Base-by-base conservation (phyloP, 2,329 filamentous ascomycete species). In the Xylariaceae sp. region DNA sequence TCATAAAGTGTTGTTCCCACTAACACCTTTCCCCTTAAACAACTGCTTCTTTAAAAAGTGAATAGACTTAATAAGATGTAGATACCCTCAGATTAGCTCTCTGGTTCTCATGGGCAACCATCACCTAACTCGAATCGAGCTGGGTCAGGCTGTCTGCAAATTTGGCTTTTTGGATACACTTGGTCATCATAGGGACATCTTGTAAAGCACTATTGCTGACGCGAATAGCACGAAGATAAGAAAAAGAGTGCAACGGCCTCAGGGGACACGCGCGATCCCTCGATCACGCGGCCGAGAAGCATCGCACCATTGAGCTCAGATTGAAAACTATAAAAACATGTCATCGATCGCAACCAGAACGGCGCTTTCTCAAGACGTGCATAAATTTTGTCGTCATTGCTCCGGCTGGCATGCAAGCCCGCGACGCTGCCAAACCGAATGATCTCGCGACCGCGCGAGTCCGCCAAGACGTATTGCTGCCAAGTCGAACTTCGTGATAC, bases 11-110 rank as follows among this genome's bases (percentile, higher is more conserved):
- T 42, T 30, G 23, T 30, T 30, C 30, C 15, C 2, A 18, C n/a
- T 5, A 9, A 42, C n/a, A 56, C 13, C 30, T 34, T 23, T 42
- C 9, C 37, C 37, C 5, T 13, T 9, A 9, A 9, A 42, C 37
- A 42, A n/a, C 11, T 44, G 15, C 4, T 18, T 11, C 42, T 6
- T 4, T 34, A 9, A n/a, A 17, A 51, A 59, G 50, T 10, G 11
- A 54, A 35, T 8, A 49, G 8, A 6, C 11, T 34, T 15, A 55
- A 56, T 57, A 64, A 62, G 60, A 64, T 63, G 49, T n/a, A 49
- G 58, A 66, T 69, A 69, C 78, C 78, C 79, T 81, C 79, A 81
- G 78, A 81, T 80, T 79, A 81, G 79, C 78, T 81, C 78, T 81
- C 79, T 68, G 72, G 77, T 81, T 81, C 79, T 80, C 79, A 81